Evolutionary conservation across 192 early-diverging fungal species (phyloP), one percentile per base, ranked within the genome.

Genomic region (Tieghemiomyces parasiticus): DNA sequence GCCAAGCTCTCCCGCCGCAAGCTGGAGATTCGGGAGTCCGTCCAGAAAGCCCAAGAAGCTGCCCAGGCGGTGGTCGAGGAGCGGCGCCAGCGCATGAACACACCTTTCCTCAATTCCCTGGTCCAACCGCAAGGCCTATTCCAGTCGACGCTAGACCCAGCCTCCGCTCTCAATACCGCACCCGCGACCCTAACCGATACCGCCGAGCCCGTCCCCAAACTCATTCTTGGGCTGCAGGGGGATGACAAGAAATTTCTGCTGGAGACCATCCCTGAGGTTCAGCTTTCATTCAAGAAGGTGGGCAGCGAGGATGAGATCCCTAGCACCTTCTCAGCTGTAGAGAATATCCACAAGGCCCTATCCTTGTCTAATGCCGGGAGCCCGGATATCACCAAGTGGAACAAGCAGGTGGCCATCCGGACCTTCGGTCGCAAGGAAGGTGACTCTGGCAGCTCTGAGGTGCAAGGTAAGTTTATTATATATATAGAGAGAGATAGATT

Each of bases 391-490:
- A 69, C 71, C 58, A 74, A 88, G 38, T 88, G 80, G 73, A 98
- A 98, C 65, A 71, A 81, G 29, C 64, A 69, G 63, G 71, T 78
- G 35, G 80, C 85, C 9, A 69, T 91, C 32, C 79, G 86, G 50
- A 75, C 83, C 63, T 95, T 95, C 76, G 85, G 84, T 26, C 72
- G 86, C 46, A 71, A 69, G 31, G 78, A 80, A 32, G 78, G 77
- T 30, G 95, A 98, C 69, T 91, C 92, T 14, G 95, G 95, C 20
- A 91, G 86, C 62, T 73, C 91, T 6, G 90, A 91, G 69, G 95
- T 93, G 16, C 95, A 98, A 83, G 85, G 87, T 90, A 72, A 33
- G 61, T 65, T 29, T 16, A 32, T 44, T 14, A n/a, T 12, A 19
- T 45, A 10, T 38, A 31, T 20, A 33, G 44, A 29, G n/a, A n/a